These are phyloP conservation scores for Pythium aristosporum DNA, from an alignment of 352 stramenopile species.

Conservation along the genomic window DNA sequence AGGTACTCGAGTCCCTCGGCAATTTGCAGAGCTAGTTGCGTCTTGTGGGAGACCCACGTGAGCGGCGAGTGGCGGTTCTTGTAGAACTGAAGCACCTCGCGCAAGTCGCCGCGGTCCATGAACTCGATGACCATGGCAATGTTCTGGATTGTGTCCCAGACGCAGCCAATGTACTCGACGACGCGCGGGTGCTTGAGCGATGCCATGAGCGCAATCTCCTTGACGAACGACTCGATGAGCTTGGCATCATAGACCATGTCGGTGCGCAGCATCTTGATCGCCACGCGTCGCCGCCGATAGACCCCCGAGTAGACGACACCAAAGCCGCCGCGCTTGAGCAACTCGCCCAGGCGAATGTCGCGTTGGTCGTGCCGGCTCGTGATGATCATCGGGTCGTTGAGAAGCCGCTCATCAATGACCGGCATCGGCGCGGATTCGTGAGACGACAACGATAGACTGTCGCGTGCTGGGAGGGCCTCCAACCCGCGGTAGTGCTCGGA, in stretches of 20 bases:
- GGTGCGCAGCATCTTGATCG: constrained; percentile 62
- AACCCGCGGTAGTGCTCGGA: not conserved
- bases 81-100: constrained; percentile 45
- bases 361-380: constrained; percentile 57
- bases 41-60: constrained; percentile 52
- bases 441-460: not conserved
- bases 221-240: constrained; percentile 52
- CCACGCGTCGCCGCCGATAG: constrained; percentile 53
- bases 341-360: constrained; percentile 48
- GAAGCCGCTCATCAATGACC: constrained; percentile 21
- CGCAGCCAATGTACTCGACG: constrained; percentile 69
- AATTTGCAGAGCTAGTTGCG: constrained; percentile 55
- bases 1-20: constrained; percentile 51
- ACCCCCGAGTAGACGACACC: constrained; percentile 59
- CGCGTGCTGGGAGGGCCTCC: not conserved
- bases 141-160: constrained; percentile 56
- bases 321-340: constrained; percentile 60
- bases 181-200: constrained; percentile 56
- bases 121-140: constrained; percentile 63
- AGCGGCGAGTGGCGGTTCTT: constrained; percentile 34
- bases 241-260: constrained; percentile 29
- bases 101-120: constrained; percentile 66
- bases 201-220: constrained; percentile 65
- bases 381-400: constrained; percentile 57
- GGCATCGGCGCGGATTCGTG: constrained; percentile 32